Percentiles rank a stretch among this genome's conserved stretches.
Evolutionary conservation across 176 grass and related monocot genomes (phyloP).

Genomic region (Alloteropsis semialata): DNA sequence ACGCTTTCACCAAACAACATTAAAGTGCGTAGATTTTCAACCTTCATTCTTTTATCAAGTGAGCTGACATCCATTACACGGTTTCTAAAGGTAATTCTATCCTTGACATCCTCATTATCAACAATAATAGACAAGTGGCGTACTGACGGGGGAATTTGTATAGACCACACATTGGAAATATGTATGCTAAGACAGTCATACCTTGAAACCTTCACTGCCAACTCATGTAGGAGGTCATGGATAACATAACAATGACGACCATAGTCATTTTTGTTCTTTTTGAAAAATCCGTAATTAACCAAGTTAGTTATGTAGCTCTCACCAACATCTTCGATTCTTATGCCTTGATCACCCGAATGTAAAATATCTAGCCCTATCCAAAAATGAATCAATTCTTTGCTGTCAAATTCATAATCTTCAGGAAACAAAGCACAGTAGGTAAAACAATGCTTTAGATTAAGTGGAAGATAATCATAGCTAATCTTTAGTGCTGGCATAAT

Average conservation of each 20-base stretch:
- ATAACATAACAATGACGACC: background rate
- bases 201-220: background rate
- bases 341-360: background rate
- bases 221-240: constrained; percentile 15
- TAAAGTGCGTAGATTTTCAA: constrained; percentile 1
- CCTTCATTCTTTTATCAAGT: background rate
- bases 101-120: background rate
- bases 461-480: constrained; percentile 24
- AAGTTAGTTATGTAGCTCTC: background rate
- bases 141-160: background rate
- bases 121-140: constrained; percentile 23
- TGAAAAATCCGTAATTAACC: background rate
- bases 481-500: constrained; percentile 25
- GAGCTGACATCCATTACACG: background rate
- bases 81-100: background rate
- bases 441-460: constrained; percentile 24
- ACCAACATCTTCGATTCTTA: constrained; percentile 10
- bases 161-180: background rate
- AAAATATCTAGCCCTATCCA: constrained; percentile 15
- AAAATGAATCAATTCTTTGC: background rate
- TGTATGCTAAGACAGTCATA: constrained; percentile 23
- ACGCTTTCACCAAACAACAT: background rate
- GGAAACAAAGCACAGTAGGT: constrained; percentile 25
- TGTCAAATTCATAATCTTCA: background rate
- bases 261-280: background rate